Conservation (phyloP, 2,329 filamentous ascomycete genomes). For the Lachnum nothofagi region DNA sequence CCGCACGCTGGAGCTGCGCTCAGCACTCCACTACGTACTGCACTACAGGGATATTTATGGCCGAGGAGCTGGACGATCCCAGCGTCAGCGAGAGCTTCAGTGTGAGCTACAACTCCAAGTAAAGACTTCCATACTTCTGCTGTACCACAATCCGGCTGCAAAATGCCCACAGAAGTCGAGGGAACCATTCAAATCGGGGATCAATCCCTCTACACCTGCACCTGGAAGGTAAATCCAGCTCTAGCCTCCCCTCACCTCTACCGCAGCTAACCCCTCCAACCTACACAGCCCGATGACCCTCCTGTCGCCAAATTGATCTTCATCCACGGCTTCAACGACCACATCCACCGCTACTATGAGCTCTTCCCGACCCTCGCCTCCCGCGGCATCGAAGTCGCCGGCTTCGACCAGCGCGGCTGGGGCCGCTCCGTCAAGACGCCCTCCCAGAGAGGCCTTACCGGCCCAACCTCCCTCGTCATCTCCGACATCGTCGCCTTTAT, state of each 20-base stretch:
- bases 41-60: not conserved
- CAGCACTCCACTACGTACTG: too few species aligned
- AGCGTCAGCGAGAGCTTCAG: not conserved
- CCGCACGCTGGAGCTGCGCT: not conserved
- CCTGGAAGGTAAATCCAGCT: constrained; percentile 28
- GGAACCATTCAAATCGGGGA: constrained; percentile 29
- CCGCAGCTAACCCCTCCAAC: constrained; percentile 4
- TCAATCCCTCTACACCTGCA: constrained; percentile 31
- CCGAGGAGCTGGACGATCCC: not conserved
- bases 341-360: constrained; percentile 69
- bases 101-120: too few species aligned
- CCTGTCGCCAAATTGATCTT: constrained; percentile 68
- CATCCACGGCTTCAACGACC: constrained; percentile 87
- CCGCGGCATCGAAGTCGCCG: constrained; percentile 68
- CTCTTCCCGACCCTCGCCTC: constrained; percentile 67
- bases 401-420: constrained; percentile 87
- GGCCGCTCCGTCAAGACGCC: constrained; percentile 62
- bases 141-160: constrained; percentile 1
- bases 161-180: constrained; percentile 31
- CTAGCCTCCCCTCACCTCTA: not conserved
- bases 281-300: constrained; percentile 26
- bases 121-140: too few species aligned
- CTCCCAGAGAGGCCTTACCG: constrained; percentile 65
- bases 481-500: constrained; percentile 76
- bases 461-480: constrained; percentile 67